Evolutionary conservation across 2,329 filamentous ascomycete species (phyloP).

Genomic region (Aspergillus fischeri): DNA sequence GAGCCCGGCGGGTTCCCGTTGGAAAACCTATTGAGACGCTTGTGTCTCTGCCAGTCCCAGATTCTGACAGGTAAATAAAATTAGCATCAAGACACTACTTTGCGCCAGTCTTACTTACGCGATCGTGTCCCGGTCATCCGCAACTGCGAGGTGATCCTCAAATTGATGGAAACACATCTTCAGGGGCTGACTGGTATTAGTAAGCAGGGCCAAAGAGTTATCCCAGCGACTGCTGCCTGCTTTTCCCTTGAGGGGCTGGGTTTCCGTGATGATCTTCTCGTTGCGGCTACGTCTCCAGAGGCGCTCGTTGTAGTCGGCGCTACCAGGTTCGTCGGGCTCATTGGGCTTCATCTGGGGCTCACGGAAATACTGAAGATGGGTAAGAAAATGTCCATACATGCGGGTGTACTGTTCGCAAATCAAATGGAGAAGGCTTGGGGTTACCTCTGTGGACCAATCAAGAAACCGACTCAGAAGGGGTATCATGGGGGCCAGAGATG

Average conservation of each 20-base stretch:
- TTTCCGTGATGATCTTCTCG: conserved; percentile 85
- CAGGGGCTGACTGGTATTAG: conserved; percentile 82
- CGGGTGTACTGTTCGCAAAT: conserved; percentile 8
- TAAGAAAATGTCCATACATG: conserved; percentile 24
- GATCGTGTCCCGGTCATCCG: conserved; percentile 87
- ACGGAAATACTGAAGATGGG: conserved; percentile 68
- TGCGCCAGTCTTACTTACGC: conserved; percentile 39
- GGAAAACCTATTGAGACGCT: conserved; percentile 76
- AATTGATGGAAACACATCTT: conserved; percentile 98
- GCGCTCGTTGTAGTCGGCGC: conserved; percentile 91
- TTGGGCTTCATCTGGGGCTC: conserved; percentile 97
- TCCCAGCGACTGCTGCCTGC: conserved; percentile 86
- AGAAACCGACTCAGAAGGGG: conserved; percentile 81
- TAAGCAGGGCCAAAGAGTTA: conserved; percentile 74
- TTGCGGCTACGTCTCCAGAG: conserved; percentile 91
- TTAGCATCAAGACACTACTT: conserved; percentile 3
- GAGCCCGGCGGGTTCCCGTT: conserved; percentile 91
- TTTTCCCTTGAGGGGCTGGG: conserved; percentile 86
- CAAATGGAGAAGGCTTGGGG: conserved; percentile 16
- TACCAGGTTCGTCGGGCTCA: conserved; percentile 93
- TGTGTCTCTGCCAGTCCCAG: conserved; percentile 86
- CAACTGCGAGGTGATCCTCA: conserved; percentile 89
- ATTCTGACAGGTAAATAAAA: conserved; percentile 45
- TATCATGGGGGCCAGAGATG: conserved; percentile 58
- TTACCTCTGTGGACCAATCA: conserved; percentile 84